phyloP scores from a whole-genome alignment of 257 asterid genomes.

The Nyctanthes arbortristis region DNA sequence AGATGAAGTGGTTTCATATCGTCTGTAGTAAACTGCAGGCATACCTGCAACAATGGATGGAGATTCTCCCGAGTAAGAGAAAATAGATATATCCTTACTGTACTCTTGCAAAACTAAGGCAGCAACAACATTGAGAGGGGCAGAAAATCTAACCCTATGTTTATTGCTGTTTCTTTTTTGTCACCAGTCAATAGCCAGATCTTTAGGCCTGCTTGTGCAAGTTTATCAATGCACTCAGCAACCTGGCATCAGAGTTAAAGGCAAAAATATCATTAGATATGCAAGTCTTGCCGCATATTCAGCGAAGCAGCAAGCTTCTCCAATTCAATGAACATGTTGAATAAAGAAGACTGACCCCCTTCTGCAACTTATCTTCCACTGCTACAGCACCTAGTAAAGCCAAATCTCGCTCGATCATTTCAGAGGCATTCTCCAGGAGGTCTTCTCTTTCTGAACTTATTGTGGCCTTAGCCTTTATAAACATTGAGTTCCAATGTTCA shows the following conservation, averaged over 20 bases:
- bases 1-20: slow-evolving; percentile 66
- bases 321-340: neutral
- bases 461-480: slow-evolving; percentile 43
- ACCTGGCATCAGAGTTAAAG: slow-evolving; percentile 37
- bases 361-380: slow-evolving; percentile 70
- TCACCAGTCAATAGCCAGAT: slow-evolving; percentile 78
- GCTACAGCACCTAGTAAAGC: slow-evolving; percentile 64
- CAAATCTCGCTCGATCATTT: slow-evolving; percentile 57
- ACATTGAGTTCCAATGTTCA: slow-evolving; percentile 43
- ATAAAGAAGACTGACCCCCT: slow-evolving; percentile 44
- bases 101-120: neutral
- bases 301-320: neutral
- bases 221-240: slow-evolving; percentile 74
- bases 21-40: slow-evolving; percentile 69
- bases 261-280: neutral
- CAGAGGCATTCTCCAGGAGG: slow-evolving; percentile 55
- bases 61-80: neutral
- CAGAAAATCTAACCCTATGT: slow-evolving; percentile 50
- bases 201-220: slow-evolving; percentile 74
- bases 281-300: neutral
- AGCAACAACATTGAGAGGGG: neutral
- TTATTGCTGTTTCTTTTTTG: slow-evolving; percentile 71
- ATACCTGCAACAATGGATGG: slow-evolving; percentile 35
- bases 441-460: slow-evolving; percentile 55
- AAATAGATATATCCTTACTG: neutral